phyloP scores from a whole-genome alignment of 495 filamentous ascomycete genomes.

The Echria macrotheca region DNA sequence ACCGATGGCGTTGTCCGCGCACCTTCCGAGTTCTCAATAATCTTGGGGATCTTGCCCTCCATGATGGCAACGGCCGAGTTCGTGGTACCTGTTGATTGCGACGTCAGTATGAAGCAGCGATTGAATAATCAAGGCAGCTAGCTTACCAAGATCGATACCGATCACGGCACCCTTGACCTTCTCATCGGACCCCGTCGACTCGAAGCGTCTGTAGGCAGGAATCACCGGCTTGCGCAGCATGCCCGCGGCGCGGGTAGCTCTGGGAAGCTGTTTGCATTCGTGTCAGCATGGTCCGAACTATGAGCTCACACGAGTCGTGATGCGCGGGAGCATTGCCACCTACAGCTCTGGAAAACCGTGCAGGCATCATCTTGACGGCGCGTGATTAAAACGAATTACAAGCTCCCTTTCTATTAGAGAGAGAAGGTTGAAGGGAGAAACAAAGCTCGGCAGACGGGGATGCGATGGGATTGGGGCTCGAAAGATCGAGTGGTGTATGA shows the following conservation, averaged over 20 bases:
- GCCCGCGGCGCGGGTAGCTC: conserved; percentile 57
- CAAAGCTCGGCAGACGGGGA: conserved; percentile 29
- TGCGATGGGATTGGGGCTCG: conserved; percentile 17
- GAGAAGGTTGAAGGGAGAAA: conserved; percentile 25
- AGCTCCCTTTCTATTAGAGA: conserved; percentile 21
- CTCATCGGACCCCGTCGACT: conserved; percentile 63
- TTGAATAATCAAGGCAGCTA: too few relatives aligned
- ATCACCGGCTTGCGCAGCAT: conserved; percentile 43
- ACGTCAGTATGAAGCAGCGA: too few relatives aligned
- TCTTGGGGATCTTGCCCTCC: conserved; percentile 91
- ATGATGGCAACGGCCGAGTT: conserved; percentile 97
- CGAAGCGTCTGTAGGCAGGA: conserved; percentile 57
- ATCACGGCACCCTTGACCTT: conserved; percentile 94
- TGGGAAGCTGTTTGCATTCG: conserved; percentile 45
- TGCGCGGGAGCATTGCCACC: conserved; percentile 15
- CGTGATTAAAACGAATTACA: conserved; percentile 26
- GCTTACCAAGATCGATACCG: conserved; percentile 95
- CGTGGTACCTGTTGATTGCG: conserved; percentile 87
- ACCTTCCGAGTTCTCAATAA: conserved; percentile 91
- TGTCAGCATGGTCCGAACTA: conserved; percentile 15
- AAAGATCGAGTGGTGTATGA: conserved; percentile 15
- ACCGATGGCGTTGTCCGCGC: conserved; percentile 94
- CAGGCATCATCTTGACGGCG: conserved; percentile 57
- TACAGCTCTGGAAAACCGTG: conserved; percentile 66
- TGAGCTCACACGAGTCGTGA: conserved; percentile 14